phyloP scores from a whole-genome alignment of 805 yeast genomes.

The Barnettozyma sucrosica region DNA sequence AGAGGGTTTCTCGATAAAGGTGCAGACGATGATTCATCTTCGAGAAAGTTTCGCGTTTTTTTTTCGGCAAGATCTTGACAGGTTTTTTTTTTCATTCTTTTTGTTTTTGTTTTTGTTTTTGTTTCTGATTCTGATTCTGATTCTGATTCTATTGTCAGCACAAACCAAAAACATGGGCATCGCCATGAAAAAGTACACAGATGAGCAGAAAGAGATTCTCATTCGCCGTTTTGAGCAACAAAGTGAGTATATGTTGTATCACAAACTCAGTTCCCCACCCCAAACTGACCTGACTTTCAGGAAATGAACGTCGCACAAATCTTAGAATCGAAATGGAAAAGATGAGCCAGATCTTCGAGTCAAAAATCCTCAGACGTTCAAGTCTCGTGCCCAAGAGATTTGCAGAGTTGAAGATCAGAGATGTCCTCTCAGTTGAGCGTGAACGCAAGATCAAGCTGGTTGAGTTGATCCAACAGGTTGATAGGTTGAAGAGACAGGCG shows the following conservation, averaged over 20 bases:
- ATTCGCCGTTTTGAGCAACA: conserved; percentile 21
- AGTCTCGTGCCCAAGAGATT: conserved; percentile 25
- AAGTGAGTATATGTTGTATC: conserved; percentile 14
- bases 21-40: neutral
- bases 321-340: conserved; percentile 14
- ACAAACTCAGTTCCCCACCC: neutral
- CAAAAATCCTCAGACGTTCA: conserved; percentile 18
- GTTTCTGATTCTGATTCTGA: no score
- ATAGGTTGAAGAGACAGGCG: conserved; percentile 2
- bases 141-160: no score
- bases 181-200: neutral
- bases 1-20: neutral
- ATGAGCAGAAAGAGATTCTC: conserved; percentile 11
- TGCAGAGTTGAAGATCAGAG: conserved; percentile 16
- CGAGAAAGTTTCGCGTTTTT: neutral
- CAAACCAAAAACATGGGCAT: neutral
- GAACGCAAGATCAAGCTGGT: conserved; percentile 25
- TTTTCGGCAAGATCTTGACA: neutral
- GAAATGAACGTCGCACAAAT: conserved; percentile 15
- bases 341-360: conserved; percentile 16
- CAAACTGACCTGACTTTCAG: conserved; percentile 11
- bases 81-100: neutral
- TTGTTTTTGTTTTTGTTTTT: neutral
- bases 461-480: conserved; percentile 21
- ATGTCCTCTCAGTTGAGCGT: conserved; percentile 22